Conservation (phyloP, 140 eudicot genomes). For the Stevia rebaudiana region DNA sequence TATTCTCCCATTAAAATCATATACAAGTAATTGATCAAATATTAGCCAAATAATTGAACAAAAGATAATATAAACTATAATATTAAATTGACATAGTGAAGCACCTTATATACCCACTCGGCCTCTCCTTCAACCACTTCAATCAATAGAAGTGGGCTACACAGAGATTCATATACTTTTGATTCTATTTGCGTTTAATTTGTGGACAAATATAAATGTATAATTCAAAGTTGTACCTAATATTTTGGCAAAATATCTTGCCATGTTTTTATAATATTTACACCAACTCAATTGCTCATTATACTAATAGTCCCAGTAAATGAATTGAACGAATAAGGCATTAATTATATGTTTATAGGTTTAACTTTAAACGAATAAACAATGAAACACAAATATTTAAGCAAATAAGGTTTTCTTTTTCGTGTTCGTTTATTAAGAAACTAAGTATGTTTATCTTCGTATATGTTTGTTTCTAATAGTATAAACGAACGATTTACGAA, state of each 20-base stretch:
- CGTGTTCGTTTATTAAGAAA: too few relatives aligned
- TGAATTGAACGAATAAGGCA: too few relatives aligned
- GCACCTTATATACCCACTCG: conserved; percentile 9
- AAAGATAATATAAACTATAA: conserved; percentile 13
- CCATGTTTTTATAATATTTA: not conserved
- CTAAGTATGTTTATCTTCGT: too few relatives aligned
- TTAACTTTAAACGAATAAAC: too few relatives aligned
- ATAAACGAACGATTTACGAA: too few relatives aligned
- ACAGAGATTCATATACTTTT: not conserved
- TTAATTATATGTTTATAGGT: too few relatives aligned
- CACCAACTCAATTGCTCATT: not conserved
- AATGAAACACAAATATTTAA: too few relatives aligned
- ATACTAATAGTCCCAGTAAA: too few relatives aligned
- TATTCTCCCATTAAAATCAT: conserved; percentile 1
- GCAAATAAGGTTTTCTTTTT: too few relatives aligned
- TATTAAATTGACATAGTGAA: conserved; percentile 14
- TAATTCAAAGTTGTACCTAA: not conserved
- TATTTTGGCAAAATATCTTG: not conserved
- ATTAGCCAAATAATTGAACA: not conserved
- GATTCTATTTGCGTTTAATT: not conserved
- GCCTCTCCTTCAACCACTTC: conserved; percentile 25
- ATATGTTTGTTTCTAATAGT: too few relatives aligned
- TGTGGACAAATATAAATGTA: not conserved
- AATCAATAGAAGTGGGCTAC: conserved; percentile 11
- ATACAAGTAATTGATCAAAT: not conserved